phyloP scores from a whole-genome alignment of 495 filamentous ascomycete species.

The Arthonia radiata region DNA sequence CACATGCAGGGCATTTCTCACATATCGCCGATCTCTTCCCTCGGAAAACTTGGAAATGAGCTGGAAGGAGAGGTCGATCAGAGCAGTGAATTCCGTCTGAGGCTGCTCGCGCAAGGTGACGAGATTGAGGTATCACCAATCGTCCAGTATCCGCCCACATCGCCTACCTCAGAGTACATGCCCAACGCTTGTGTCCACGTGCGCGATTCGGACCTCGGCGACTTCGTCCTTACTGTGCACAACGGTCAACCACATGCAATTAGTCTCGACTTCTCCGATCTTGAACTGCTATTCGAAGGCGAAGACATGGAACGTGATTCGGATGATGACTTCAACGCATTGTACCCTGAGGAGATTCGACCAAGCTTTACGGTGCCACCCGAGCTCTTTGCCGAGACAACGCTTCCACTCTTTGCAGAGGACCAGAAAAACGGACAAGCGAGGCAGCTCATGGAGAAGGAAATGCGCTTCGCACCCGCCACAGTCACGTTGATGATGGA shows the following conservation, averaged over 20 bases:
- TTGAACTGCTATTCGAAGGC: slow-evolving; percentile 9
- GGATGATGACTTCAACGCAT: slow-evolving; percentile 4
- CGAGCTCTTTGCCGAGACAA: slow-evolving; percentile 31
- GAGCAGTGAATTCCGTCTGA: slow-evolving; percentile 48
- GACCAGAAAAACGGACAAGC: slow-evolving; percentile 30
- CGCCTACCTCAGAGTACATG: slow-evolving; percentile 13
- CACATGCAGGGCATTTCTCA: slow-evolving; percentile 41
- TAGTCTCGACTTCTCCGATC: slow-evolving; percentile 38
- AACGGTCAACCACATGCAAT: slow-evolving; percentile 35
- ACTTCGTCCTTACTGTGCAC: slow-evolving; percentile 50
- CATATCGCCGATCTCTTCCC: slow-evolving; percentile 50
- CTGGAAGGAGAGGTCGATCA: slow-evolving; percentile 35
- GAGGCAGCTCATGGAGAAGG: slow-evolving; percentile 36
- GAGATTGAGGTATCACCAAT: slow-evolving; percentile 35
- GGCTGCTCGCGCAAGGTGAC: slow-evolving; percentile 38
- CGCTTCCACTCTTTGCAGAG: slow-evolving; percentile 35
- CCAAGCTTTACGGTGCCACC: slow-evolving; percentile 19
- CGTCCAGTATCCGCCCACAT: slow-evolving; percentile 20
- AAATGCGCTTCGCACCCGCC: slow-evolving; percentile 46
- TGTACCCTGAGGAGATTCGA: slow-evolving; percentile 6
- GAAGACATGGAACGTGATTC: slow-evolving; percentile 14
- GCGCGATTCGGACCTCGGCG: slow-evolving; percentile 49
- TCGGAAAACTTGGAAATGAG: slow-evolving; percentile 51
- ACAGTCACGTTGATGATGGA: slow-evolving; percentile 53
- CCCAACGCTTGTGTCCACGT: slow-evolving; percentile 32